A percentile compares a stretch with the other conserved stretches of the same genome.
phyloP scores from a whole-genome alignment of 345 rosid species.

The Laguncularia racemosa region DNA sequence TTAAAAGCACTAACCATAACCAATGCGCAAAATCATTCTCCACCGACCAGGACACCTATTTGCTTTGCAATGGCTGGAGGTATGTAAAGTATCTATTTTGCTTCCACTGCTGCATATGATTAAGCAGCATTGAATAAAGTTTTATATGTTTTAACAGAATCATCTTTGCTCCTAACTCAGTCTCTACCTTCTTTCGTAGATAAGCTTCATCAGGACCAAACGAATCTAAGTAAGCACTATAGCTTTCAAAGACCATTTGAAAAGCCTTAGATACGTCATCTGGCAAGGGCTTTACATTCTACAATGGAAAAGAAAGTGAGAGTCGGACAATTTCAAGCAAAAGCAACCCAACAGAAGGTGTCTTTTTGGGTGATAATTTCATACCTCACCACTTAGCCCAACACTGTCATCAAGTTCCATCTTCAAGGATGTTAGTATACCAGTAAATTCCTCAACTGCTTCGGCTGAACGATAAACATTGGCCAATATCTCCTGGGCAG shows the following conservation, averaged over 20 bases:
- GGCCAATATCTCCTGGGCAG: slow-evolving; percentile 62
- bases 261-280: slow-evolving; percentile 44
- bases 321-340: neutral
- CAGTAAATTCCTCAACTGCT: slow-evolving; percentile 82
- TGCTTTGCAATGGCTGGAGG: too few species aligned
- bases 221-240: slow-evolving; percentile 51
- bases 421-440: slow-evolving; percentile 56
- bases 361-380: neutral
- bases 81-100: too few species aligned
- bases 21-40: too few species aligned
- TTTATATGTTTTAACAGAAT: too few species aligned
- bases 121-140: too few species aligned
- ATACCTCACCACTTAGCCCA: slow-evolving; percentile 88
- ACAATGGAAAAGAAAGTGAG: slow-evolving; percentile 13
- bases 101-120: too few species aligned
- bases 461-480: slow-evolving; percentile 76
- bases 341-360: neutral
- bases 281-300: slow-evolving; percentile 73
- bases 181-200: slow-evolving; percentile 87
- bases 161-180: slow-evolving; percentile 89
- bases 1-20: too few species aligned
- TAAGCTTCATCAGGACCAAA: slow-evolving; percentile 71
- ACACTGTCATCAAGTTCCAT: slow-evolving; percentile 89
- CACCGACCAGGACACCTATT: too few species aligned
- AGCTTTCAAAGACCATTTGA: slow-evolving; percentile 48